Evolutionary conservation across 257 asterid genomes (phyloP).

Genomic region (Nicotiana knightiana): DNA sequence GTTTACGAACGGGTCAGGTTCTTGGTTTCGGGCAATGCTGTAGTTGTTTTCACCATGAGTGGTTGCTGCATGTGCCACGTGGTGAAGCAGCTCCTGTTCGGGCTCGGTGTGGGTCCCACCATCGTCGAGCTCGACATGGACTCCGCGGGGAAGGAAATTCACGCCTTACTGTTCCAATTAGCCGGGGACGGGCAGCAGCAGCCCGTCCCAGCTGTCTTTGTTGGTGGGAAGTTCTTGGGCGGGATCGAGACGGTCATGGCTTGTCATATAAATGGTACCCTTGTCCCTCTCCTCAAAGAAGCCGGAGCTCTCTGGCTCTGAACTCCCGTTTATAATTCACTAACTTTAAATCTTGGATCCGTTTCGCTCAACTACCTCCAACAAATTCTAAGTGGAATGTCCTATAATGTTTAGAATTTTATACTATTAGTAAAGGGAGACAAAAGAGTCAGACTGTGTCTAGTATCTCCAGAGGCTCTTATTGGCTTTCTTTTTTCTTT

Average conservation of each 20-base stretch:
- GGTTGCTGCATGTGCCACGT: constrained; percentile 97
- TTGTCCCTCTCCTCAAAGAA: constrained; percentile 74
- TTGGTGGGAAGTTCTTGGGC: constrained; percentile 79
- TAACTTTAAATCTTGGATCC: not conserved
- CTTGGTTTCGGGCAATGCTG: constrained; percentile 63
- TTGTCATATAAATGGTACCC: constrained; percentile 75
- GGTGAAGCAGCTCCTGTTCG: constrained; percentile 70
- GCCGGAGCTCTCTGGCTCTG: constrained; percentile 93
- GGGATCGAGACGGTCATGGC: constrained; percentile 77
- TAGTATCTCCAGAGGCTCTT: not conserved
- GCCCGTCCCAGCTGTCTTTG: constrained; percentile 64
- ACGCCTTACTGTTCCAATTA: constrained; percentile 44
- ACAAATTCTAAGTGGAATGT: not conserved
- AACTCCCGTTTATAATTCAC: not conserved
- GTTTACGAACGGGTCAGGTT: constrained; percentile 44
- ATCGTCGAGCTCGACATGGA: constrained; percentile 75
- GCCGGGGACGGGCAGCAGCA: constrained; percentile 27
- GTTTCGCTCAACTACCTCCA: not conserved
- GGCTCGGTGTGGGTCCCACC: constrained; percentile 82
- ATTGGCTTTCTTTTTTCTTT: not conserved
- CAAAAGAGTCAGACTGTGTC: not conserved
- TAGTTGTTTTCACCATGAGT: constrained; percentile 73
- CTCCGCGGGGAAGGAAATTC: constrained; percentile 46
- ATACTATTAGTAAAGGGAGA: not conserved
- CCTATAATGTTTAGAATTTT: not conserved